Evolutionary conservation across 768 basidiomycete genomes (phyloP).

Genomic region (Tephrocybe sp.): DNA sequence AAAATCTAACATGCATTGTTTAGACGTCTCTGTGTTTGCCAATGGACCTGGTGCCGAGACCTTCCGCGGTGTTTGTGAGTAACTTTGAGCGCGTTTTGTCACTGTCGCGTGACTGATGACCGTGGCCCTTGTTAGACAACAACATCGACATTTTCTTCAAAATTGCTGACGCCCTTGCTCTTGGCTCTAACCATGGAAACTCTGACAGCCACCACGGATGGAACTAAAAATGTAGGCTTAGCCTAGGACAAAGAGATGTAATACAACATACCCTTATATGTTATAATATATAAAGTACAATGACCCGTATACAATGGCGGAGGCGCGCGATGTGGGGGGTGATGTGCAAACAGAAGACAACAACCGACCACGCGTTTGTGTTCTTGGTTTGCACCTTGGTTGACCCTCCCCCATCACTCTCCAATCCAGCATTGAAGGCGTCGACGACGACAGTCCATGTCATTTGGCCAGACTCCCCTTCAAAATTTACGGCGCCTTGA

Average conservation of each 20-base stretch:
- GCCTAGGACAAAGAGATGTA: neutral
- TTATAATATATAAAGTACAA: neutral
- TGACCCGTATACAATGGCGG: neutral
- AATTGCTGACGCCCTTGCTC: constrained; percentile 17
- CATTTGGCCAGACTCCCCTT: constrained; percentile 81
- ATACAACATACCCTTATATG: neutral
- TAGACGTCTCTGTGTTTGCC: constrained; percentile 44
- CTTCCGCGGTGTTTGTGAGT: constrained; percentile 44
- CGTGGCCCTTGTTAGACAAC: constrained; percentile 29
- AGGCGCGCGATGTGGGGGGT: constrained; percentile 2
- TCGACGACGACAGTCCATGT: constrained; percentile 53
- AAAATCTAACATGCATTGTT: neutral
- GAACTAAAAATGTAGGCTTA: neutral
- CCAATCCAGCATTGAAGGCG: constrained; percentile 8
- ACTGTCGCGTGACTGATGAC: neutral
- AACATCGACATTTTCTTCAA: constrained; percentile 35
- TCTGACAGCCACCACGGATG: neutral
- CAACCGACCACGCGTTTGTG: constrained; percentile 17
- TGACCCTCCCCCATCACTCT: constrained; percentile 6
- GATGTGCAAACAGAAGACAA: constrained; percentile 20
- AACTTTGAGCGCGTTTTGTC: neutral
- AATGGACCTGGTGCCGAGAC: constrained; percentile 39
- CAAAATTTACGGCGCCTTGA: constrained; percentile 80
- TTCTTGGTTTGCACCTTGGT: constrained; percentile 3
- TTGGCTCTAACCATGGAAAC: constrained; percentile 7